phyloP scores from a whole-genome alignment of 192 early-diverging fungal species.

The Coemansia sp. region DNA sequence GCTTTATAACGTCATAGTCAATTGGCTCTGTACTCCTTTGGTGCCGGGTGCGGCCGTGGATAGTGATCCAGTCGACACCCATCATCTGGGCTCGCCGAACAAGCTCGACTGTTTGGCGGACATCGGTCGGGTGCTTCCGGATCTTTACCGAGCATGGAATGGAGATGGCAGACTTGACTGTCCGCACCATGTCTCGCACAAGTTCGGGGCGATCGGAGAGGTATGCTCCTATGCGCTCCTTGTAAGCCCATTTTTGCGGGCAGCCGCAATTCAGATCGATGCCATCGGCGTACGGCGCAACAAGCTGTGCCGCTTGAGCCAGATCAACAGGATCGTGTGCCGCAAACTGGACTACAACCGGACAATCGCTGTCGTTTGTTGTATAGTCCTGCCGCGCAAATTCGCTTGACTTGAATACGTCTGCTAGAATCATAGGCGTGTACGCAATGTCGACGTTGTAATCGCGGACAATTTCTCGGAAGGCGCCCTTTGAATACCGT shows the following conservation, averaged over 20 bases:
- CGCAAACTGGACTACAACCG: slow-evolving; percentile 94
- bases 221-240: slow-evolving; percentile 84
- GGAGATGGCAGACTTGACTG: slow-evolving; percentile 65
- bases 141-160: slow-evolving; percentile 89
- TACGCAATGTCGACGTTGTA: slow-evolving; percentile 89
- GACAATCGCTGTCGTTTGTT: slow-evolving; percentile 77
- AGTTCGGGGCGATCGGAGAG: slow-evolving; percentile 87
- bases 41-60: slow-evolving; percentile 85
- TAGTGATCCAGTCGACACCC: slow-evolving; percentile 86
- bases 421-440: slow-evolving; percentile 96
- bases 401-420: slow-evolving; percentile 85
- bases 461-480: slow-evolving; percentile 80
- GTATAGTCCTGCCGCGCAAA: slow-evolving; percentile 85
- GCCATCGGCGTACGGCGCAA: slow-evolving; percentile 72
- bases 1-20: slow-evolving; percentile 76
- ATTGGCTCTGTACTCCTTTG: slow-evolving; percentile 82
- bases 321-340: slow-evolving; percentile 78
- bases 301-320: slow-evolving; percentile 82
- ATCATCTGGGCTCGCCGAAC: slow-evolving; percentile 79
- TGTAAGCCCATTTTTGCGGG: slow-evolving; percentile 93
- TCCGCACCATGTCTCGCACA: slow-evolving; percentile 88
- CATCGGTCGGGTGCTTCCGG: slow-evolving; percentile 65
- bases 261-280: slow-evolving; percentile 93
- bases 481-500: slow-evolving; percentile 92
- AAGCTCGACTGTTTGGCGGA: slow-evolving; percentile 79